Evolutionary conservation across 805 yeast species (phyloP).

Genomic region (Myxozyma nipponensis): DNA sequence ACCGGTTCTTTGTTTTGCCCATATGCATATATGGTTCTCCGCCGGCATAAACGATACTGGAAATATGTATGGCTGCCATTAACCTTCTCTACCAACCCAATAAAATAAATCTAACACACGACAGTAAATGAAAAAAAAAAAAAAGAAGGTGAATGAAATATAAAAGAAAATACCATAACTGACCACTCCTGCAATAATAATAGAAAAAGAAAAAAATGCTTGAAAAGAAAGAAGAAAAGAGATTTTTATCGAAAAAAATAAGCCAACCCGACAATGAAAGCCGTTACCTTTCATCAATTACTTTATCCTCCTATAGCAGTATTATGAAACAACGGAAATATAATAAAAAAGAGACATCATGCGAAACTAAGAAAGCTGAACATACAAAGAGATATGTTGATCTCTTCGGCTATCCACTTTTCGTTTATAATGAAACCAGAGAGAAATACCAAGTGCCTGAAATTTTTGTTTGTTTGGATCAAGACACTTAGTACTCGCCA

Average conservation of each 20-base stretch:
- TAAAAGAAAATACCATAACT: too few relatives aligned
- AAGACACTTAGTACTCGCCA: slow-evolving; percentile 11
- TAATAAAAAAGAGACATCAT: not conserved
- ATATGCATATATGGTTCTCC: too few relatives aligned
- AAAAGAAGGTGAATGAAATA: not conserved
- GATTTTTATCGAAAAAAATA: too few relatives aligned
- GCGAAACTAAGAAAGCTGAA: not conserved
- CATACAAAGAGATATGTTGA: not conserved
- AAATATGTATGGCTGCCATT: not conserved
- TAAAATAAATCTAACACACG: slow-evolving; percentile 6
- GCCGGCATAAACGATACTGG: too few relatives aligned
- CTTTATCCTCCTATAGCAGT: not conserved
- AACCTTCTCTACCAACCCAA: slow-evolving; percentile 22
- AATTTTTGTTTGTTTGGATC: too few relatives aligned
- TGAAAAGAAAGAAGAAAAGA: not conserved
- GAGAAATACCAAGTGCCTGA: not conserved
- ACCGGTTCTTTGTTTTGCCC: too few relatives aligned
- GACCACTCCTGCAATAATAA: not conserved
- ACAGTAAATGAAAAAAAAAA: slow-evolving; percentile 12
- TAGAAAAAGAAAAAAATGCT: slow-evolving; percentile 9
- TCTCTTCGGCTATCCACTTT: not conserved
- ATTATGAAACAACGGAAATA: not conserved
- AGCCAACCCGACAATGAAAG: too few relatives aligned
- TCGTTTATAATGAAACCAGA: too few relatives aligned
- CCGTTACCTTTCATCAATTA: too few relatives aligned